Conservation (phyloP, 192 early-diverging fungal species). For the Rhizophagus prolifer region DNA sequence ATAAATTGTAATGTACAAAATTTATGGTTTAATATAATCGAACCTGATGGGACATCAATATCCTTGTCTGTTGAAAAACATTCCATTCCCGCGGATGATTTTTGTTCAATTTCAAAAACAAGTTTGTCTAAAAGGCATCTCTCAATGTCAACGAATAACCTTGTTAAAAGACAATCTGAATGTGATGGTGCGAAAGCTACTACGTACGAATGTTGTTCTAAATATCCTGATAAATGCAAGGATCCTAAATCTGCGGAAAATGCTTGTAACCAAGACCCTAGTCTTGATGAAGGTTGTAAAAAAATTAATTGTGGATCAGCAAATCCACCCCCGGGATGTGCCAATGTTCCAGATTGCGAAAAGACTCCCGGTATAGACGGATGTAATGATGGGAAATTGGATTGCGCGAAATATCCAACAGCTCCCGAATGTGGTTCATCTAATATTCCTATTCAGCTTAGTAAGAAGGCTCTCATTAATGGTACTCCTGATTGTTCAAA, state of each 20-base stretch:
- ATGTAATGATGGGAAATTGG: neutral
- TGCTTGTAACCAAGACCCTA: neutral
- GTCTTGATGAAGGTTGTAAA: neutral
- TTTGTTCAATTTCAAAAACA: neutral
- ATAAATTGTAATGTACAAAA: neutral
- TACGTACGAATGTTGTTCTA: neutral
- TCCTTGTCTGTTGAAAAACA: neutral
- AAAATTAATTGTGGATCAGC: neutral
- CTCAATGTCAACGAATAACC: too few relatives aligned
- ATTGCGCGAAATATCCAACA: neutral
- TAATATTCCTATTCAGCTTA: too few relatives aligned
- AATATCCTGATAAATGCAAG: neutral
- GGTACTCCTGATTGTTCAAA: neutral
- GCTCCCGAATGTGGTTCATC: neutral
- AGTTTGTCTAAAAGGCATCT: neutral
- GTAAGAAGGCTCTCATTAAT: too few relatives aligned
- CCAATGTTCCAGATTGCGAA: neutral
- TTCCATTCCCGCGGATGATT: neutral
- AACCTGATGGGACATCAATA: neutral
- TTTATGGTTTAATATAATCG: neutral
- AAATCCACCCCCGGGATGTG: too few relatives aligned
- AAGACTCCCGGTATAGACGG: neutral
- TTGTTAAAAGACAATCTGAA: neutral
- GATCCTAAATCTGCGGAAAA: neutral
- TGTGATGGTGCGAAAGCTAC: neutral